Evolutionary conservation across 805 yeast species (phyloP), one percentile per base, ranked within the genome.

Genomic region (Saccharomyces kudriavzevii): DNA sequence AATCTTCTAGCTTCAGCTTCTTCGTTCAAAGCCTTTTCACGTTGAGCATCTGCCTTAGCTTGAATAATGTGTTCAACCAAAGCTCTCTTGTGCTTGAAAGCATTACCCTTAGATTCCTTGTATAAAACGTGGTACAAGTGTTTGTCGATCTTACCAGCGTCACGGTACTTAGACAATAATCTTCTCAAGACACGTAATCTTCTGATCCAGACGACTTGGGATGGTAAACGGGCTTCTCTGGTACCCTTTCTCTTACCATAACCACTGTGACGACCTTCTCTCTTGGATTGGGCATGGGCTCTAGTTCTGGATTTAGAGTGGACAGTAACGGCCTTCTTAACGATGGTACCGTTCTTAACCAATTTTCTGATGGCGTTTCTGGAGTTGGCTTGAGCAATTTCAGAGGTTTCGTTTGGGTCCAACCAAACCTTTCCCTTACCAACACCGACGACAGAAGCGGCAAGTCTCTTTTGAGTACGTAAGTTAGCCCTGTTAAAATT

Each of bases 181-280:
- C 96, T 89, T 84, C 99, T 92, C 78, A 92, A 87, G 72, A 92
- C 99, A 81, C 99, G 89, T 81, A 89, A 87, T 85, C 97, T 92
- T 87, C 99, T 91, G 91, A 94, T 91, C 99, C 99, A 92, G 74
- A 94, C 80, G 68, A 89, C 96, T 79, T 88, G 91, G 70, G 95
- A 78, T 76, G 97, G 94, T 96, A 92, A 89, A 84, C 99, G 91
- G 67, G 99, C 99, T 78, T 92, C 96, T 76, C 85, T 89, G 80
- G 99, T 92, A 92, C 99, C 99, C 88, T 92, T 94, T 85, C 99
- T 90, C 89, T 92, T 92, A 92, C 99, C 99, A 91, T 83, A 88
- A 85, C 99, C 99, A 79, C 86, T 85, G 90, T 92, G 99, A 83
- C 99, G 92, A 81, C 99, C 99, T 73, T 84, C 84, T 77, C 89